Evolutionary conservation across 257 asterid genomes (phyloP), one percentile per base, ranked within the genome.

Genomic region (Solanum corneliomulleri): DNA sequence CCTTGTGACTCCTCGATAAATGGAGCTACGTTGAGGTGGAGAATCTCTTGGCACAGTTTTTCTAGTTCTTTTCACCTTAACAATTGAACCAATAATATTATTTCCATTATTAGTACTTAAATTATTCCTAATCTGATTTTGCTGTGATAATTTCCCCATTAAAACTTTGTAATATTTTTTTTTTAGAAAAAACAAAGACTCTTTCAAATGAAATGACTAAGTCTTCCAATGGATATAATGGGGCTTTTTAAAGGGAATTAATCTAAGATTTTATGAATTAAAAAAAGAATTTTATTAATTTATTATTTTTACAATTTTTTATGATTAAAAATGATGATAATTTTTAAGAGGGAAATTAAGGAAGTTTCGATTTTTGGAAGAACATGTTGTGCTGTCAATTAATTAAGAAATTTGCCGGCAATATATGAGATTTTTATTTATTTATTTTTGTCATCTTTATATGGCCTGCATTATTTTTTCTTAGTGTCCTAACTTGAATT

Each of bases 1-100:
- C 98, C 98, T 94, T 2, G 98, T 95, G 31, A 95, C 98, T 0
- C 98, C 98, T 13, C 98, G 96, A 89, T 91, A 94, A 76, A 95
- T 91, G 0, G 98, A 94, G 83, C 98, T 95, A 9, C 98, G 96
- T 83, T 95, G 92, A 84, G 97, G 97, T 27, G 98, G 98, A 33
- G 98, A 91, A 91, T 95, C 98, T 84, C 98, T 82, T 0, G 98
- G 98, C 87, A 95, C 92, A 69, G 98, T 93, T 89, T 94, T 95
- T 92, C 98, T 89, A 12, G 98, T 94, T 27, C 98, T 93, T 86
- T 93, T 95, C 25, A 86, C 92, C 88, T 92, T 94, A 84, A 71
- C 74, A 37, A 86, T 93, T 5, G 93, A 89, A 87, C 85, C 87
- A 44, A 12, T 52, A 82, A 21, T 92, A 66, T 35, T 89, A 83